A percentile compares a stretch with the other conserved stretches of the same genome.
Conservation (phyloP, 805 yeast genomes). For the Metschnikowia gelsemii region DNA sequence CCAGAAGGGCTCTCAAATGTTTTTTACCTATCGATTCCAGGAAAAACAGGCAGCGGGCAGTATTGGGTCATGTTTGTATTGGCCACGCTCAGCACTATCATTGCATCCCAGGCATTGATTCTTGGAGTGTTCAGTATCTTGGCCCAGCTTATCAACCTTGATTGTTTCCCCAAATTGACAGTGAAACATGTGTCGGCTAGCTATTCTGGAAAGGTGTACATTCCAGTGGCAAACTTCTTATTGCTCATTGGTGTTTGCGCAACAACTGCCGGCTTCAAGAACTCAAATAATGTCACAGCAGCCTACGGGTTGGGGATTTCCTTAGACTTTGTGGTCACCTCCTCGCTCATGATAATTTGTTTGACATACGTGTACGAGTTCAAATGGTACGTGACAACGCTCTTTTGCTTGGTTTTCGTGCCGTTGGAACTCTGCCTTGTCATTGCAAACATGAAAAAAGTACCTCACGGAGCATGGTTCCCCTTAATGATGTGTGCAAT, state of each 20-base stretch:
- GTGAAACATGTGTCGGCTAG: conserved; percentile 45
- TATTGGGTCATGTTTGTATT: conserved; percentile 54
- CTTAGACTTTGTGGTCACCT: conserved; percentile 54
- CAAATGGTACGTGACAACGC: conserved; percentile 34
- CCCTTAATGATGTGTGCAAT: conserved; percentile 48
- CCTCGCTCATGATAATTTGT: conserved; percentile 44
- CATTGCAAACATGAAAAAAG: conserved; percentile 49
- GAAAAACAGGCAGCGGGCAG: conserved; percentile 41
- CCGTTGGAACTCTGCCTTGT: conserved; percentile 49
- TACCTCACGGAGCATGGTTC: conserved; percentile 64
- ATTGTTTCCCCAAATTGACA: conserved; percentile 52
- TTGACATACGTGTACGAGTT: conserved; percentile 46
- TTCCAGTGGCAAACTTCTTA: conserved; percentile 50
- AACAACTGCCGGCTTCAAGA: conserved; percentile 54
- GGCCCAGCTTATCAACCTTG: conserved; percentile 51
- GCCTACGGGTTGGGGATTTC: conserved; percentile 63
- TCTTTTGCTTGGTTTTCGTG: conserved; percentile 40
- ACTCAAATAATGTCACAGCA: conserved; percentile 50
- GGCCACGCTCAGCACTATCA: conserved; percentile 54
- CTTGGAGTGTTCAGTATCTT: conserved; percentile 54
- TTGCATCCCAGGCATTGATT: conserved; percentile 61
- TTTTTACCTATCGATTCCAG: conserved; percentile 53
- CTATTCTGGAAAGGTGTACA: conserved; percentile 51
- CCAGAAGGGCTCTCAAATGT: conserved; percentile 43
- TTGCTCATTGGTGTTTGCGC: conserved; percentile 51